Base-by-base conservation (phyloP, 768 basidiomycete species). In the Mycena galericulata region DNA sequence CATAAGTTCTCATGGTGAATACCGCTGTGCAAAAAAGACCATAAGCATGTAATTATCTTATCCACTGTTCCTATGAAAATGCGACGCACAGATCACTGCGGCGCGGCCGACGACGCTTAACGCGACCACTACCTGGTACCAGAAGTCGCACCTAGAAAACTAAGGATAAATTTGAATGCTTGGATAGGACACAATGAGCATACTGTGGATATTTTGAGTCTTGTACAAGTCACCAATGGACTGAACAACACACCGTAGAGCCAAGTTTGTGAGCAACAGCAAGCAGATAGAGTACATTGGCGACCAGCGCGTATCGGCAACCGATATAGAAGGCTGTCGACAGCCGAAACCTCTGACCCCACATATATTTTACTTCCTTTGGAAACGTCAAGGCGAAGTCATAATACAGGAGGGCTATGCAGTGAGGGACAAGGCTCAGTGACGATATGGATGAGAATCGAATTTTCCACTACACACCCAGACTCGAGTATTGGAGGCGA, bases 241-340 rank as follows among this genome's bases (percentile, higher is more conserved):
- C n/a, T n/a, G n/a, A n/a, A n/a, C n/a, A 9, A 56, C 71, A 26
- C 32, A 75, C 76, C 75, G 68, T 73, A 11, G 62, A 60, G 17
- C 60, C 59, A 2, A 79, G 65, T 43, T 72, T 70, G 24, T 73
- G 55, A 0, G 70, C 51, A 0, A 80, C 75, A n/a, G 70, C 75
- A 12, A 82, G 69, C 1, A 79, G 71, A 63, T 77, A 81, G 12
- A 81, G 63, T 10, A 80, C 60, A 47, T 81, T 82, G 7, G 75
- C 80, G 4, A 77, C 34, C 30, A 81, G 70, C 3, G 79, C 80
- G 53, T 81, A 81, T 29, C 80, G 78, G 53, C 78, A 81, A 12
- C 77, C 69, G 30, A 77, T 65, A 68, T 80, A 80, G 27, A 80
- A 74, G 26, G 75, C 55, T 0, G 77, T 80, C 12, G 78, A 78